Conservation (phyloP, 306 rosid genomes). For the Sicyos baderoa region DNA sequence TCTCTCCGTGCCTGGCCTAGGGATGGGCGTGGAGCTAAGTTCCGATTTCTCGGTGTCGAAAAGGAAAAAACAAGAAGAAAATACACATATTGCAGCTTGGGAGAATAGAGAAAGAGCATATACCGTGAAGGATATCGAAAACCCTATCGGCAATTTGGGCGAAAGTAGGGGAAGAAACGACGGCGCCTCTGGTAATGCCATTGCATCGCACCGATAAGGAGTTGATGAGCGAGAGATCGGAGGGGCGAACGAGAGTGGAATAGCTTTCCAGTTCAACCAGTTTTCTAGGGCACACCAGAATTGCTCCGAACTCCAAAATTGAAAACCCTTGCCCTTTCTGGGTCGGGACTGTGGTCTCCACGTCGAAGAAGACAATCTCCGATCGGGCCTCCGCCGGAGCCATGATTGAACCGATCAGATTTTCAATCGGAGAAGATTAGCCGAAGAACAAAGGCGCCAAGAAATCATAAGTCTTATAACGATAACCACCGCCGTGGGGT, state of each 20-base stretch:
- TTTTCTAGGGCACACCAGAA: constrained; percentile 78
- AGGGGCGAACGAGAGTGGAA: constrained; percentile 62
- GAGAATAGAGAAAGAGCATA: not conserved
- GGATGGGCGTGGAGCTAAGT: too few species aligned
- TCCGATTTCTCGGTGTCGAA: too few species aligned
- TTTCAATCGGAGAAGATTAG: not conserved
- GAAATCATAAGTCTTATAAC: not conserved
- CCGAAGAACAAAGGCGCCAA: constrained; percentile 18
- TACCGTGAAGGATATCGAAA: constrained; percentile 83
- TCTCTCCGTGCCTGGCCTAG: too few species aligned
- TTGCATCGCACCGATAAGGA: constrained; percentile 69
- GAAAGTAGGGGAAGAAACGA: constrained; percentile 58
- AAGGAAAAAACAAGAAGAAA: not conserved
- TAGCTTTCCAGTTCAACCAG: constrained; percentile 60
- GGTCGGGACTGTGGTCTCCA: constrained; percentile 80
- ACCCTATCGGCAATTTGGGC: constrained; percentile 49
- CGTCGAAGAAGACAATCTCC: constrained; percentile 83
- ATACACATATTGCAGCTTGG: not conserved
- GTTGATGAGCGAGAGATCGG: constrained; percentile 50
- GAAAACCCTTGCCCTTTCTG: constrained; percentile 47
- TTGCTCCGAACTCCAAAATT: constrained; percentile 76
- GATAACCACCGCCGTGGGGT: too few species aligned
- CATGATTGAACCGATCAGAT: constrained; percentile 21
- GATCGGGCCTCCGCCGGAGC: constrained; percentile 48
- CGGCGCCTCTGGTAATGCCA: constrained; percentile 60